phyloP scores from a whole-genome alignment of 2,329 filamentous ascomycete genomes.

The Macrophomina tecta region DNA sequence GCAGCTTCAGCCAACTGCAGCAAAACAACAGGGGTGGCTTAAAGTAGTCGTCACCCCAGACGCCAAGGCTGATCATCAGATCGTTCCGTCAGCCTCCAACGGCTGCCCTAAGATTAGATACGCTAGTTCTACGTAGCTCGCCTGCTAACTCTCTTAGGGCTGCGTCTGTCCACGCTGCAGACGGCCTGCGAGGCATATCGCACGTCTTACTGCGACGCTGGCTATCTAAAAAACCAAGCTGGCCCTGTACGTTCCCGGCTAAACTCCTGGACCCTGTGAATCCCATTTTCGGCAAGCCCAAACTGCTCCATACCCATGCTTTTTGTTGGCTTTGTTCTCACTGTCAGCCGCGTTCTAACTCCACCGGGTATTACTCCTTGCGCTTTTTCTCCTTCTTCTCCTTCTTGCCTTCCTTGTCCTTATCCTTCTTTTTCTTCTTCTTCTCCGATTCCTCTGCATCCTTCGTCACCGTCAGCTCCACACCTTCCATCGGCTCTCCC shows the following conservation, averaged over 20 bases:
- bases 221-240: background rate
- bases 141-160: background rate
- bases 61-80: slow-evolving; percentile 25
- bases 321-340: background rate
- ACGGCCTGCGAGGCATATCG: background rate
- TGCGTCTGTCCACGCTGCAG: background rate
- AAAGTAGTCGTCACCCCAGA: slow-evolving; percentile 24
- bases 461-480: slow-evolving; percentile 28
- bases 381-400: slow-evolving; percentile 39
- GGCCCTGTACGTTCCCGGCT: slow-evolving; percentile 1
- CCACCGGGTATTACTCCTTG: slow-evolving; percentile 45
- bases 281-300: slow-evolving; percentile 2
- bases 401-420: slow-evolving; percentile 38
- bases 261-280: slow-evolving; percentile 23
- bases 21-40: slow-evolving; percentile 27
- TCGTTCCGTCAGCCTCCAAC: slow-evolving; percentile 22
- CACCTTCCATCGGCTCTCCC: slow-evolving; percentile 28
- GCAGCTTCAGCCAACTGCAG: slow-evolving; percentile 16
- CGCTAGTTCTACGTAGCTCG: slow-evolving; percentile 4
- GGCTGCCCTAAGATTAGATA: background rate
- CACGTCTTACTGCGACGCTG: background rate
- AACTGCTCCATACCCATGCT: slow-evolving; percentile 15
- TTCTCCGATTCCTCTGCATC: slow-evolving; percentile 18
- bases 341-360: background rate
- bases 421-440: slow-evolving; percentile 36